Base-by-base conservation (phyloP, 2,329 filamentous ascomycete genomes). In the Teratosphaeria epicoccoides region DNA sequence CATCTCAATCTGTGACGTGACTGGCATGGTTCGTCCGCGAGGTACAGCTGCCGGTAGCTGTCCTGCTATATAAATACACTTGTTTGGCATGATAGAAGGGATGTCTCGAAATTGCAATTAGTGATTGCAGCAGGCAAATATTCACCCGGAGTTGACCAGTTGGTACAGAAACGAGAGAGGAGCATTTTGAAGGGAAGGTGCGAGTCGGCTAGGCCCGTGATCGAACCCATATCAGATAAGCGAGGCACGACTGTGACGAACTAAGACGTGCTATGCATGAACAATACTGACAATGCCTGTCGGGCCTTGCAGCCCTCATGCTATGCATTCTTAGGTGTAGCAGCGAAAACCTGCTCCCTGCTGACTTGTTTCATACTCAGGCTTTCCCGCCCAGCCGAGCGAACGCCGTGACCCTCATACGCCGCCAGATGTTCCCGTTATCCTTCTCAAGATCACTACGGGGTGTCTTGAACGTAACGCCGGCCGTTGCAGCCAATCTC, bases 331-430 rank as follows among this genome's bases (percentile, higher is more conserved):
- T 9, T 7, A 17, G 9, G 33, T 40, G 7, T 40, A 17, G 33
- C 14, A 40, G 20, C 6, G 33, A 20, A 40, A 40, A 6, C n/a
- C 33, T 40, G 20, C 14, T 7, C 6, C 20, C 33, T 40, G 33
- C 33, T 6, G 33, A 40, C n/a, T 40, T n/a, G n/a, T 40, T 28
- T 28, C 26, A 9, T 40, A 40, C 33, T 40, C 23, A 46, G 44
- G 44, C 44, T 12, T 17, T 46, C 25, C 44, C 25, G 12, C 44
- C 44, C 44, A 24, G 46, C 48, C 40, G 49, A 26, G 47, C 44
- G 25, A 55, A 53, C 51, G 49, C 52, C 55, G 55, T 56, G 51
- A 51, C 53, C 53, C 52, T 58, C 37, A 61, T 51, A 51, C 58
- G 57, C 54, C 55, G 51, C 54, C 56, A 58, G 40, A 56, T 54